These are phyloP conservation scores for Berkeleyomyces basicola DNA, from an alignment of 2,329 filamentous ascomycete genomes.

Conservation along the genomic window DNA sequence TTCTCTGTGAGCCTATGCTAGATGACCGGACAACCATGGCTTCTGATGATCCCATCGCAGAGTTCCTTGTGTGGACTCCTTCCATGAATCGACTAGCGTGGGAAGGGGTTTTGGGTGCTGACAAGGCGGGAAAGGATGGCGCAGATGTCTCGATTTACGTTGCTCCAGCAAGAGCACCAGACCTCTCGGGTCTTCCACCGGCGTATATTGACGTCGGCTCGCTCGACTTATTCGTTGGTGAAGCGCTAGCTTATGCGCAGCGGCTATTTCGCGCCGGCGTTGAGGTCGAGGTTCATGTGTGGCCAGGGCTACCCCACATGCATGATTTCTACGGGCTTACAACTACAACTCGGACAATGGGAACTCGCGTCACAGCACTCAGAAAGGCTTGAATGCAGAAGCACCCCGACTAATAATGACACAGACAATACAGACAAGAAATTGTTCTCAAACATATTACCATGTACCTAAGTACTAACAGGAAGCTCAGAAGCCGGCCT, in stretches of 20 bases:
- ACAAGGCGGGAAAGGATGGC: slow-evolving; percentile 13
- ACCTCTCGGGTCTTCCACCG: slow-evolving; percentile 20
- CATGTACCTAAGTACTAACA: too few relatives aligned
- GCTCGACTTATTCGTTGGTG: slow-evolving; percentile 25
- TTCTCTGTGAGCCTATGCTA: slow-evolving; percentile 22
- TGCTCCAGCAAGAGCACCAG: slow-evolving; percentile 17
- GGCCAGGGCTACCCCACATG: slow-evolving; percentile 24
- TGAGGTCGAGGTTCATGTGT: slow-evolving; percentile 26
- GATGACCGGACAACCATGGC: slow-evolving; percentile 19
- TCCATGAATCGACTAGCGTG: slow-evolving; percentile 16
- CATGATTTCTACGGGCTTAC: slow-evolving; percentile 11
- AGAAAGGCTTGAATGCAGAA: background rate
- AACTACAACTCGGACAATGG: slow-evolving; percentile 10
- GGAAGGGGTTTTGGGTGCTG: slow-evolving; percentile 15
- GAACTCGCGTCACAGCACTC: slow-evolving; percentile 5
- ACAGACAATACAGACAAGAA: too few relatives aligned
- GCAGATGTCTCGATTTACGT: slow-evolving; percentile 15
- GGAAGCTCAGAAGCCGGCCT: background rate
- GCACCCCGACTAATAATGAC: background rate
- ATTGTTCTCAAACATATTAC: too few relatives aligned
- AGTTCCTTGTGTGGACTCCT: slow-evolving; percentile 14
- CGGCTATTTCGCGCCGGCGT: slow-evolving; percentile 21
- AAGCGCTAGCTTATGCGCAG: slow-evolving; percentile 20
- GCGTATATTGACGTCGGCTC: slow-evolving; percentile 25
- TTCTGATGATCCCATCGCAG: background rate